Evolutionary conservation across 2,329 filamentous ascomycete genomes (phyloP), one percentile per base, ranked within the genome.

Genomic region (Ophiocordyceps polyrhachis-furcata): DNA sequence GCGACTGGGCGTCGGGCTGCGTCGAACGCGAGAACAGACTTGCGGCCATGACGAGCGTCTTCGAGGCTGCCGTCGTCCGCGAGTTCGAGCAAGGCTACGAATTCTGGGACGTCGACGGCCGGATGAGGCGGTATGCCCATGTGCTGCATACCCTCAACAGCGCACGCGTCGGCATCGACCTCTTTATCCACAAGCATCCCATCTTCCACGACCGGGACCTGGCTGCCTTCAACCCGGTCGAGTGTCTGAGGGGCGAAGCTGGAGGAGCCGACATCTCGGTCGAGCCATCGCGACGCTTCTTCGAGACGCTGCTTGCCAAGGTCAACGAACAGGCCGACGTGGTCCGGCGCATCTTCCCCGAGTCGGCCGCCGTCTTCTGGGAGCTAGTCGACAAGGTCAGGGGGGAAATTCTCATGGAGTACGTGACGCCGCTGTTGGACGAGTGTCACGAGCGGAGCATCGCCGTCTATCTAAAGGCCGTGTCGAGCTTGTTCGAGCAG

Each of bases 41-140:
- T 19, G 68, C 74, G 35, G 73, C 71, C 21, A 87, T 93, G 73
- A 75, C 81, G 51, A 73, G 73, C 35, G 79, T 91, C 47, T 98
- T 98, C 55, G 89, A 96, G 62, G 87, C 81, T 46, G 87, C 88
- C 4, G 88, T 93, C 4, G 65, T 95, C 44, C 75, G 83, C 43
- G 91, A 98, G 59, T 98, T 98, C 52, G 83, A 93, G 61, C 83
- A 91, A 56, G 91, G 86, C 4, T 93, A 93, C 52, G 85, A 91
- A 58, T 79, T 78, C 40, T 83, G 82, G 65, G 89, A 98, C 58
- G 78, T 93, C 45, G 83, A 93, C 51, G 87, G 85, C 2, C 73
- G 79, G 45, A 95, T 96, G 89, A 78, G 74, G 52, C 76, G 83
- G 55, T 96, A 94, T 61, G 88, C 88, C 2, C 78, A 86, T 53